These are phyloP conservation scores for Metarhizium rileyi DNA, from an alignment of 2,329 filamentous ascomycete species.

Conservation along the genomic window DNA sequence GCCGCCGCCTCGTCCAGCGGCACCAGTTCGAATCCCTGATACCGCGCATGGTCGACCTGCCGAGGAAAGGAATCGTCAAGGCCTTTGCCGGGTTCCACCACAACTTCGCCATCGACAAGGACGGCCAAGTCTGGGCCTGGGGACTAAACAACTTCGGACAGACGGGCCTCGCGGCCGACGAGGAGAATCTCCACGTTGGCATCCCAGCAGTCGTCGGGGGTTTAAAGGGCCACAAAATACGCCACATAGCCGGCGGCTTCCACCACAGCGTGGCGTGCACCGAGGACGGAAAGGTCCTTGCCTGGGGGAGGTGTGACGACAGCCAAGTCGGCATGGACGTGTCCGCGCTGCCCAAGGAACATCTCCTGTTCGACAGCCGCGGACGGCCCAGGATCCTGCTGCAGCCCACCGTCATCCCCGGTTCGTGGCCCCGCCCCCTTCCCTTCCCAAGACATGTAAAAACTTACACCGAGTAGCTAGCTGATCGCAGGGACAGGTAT, in stretches of 20 bases:
- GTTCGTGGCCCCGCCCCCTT: slow-evolving; percentile 9
- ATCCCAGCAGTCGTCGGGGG: slow-evolving; percentile 28
- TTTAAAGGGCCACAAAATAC: slow-evolving; percentile 44
- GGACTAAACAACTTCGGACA: slow-evolving; percentile 64
- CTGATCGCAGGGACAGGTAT: slow-evolving; percentile 4
- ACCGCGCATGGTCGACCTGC: slow-evolving; percentile 25
- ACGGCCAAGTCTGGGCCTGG: slow-evolving; percentile 58
- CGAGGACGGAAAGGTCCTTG: slow-evolving; percentile 29
- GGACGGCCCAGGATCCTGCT: slow-evolving; percentile 6
- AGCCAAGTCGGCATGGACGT: slow-evolving; percentile 17
- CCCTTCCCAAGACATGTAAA: background rate
- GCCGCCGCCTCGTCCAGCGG: slow-evolving; percentile 39
- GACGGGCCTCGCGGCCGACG: slow-evolving; percentile 47
- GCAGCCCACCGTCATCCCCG: slow-evolving; percentile 17
- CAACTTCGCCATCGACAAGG: slow-evolving; percentile 56
- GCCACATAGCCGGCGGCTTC: slow-evolving; percentile 40
- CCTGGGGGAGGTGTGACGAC: slow-evolving; percentile 36
- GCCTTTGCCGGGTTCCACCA: slow-evolving; percentile 53
- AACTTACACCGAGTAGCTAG: background rate
- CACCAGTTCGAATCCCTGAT: slow-evolving; percentile 36
- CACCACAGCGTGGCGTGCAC: slow-evolving; percentile 32
- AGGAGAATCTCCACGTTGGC: slow-evolving; percentile 38
- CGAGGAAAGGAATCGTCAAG: slow-evolving; percentile 23
- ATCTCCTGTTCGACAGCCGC: slow-evolving; percentile 5
- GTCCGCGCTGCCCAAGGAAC: slow-evolving; percentile 1